phyloP scores from a whole-genome alignment of 208 protist species.

The Blastocrithidia nonstop region DNA sequence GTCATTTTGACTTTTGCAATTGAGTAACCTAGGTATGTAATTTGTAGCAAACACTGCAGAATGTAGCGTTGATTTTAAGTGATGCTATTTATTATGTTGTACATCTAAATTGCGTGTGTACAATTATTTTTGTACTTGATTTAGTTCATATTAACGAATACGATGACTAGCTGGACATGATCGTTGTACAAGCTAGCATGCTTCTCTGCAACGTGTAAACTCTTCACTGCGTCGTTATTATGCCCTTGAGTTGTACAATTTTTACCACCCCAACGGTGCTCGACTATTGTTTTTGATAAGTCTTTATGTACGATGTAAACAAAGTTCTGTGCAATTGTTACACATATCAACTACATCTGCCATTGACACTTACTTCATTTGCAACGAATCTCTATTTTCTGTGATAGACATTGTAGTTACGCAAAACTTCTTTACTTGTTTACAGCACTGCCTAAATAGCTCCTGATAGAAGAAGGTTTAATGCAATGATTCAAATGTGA shows the following conservation, averaged over 20 bases:
- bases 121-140: background rate
- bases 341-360: constrained; percentile 41
- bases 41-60: no score
- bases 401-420: constrained; percentile 10
- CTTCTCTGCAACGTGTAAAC: constrained; percentile 19
- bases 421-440: no score
- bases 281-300: constrained; percentile 43
- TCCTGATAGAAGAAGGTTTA: no score
- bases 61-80: no score
- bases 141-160: constrained; percentile 19
- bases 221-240: constrained; percentile 34
- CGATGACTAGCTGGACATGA: constrained; percentile 17
- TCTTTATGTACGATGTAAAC: constrained; percentile 29
- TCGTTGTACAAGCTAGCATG: constrained; percentile 18
- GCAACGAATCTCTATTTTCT: constrained; percentile 19
- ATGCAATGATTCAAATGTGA: no score
- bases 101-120: no score
- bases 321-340: constrained; percentile 33
- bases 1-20: no score
- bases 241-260: constrained; percentile 25
- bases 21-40: constrained; percentile 6
- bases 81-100: no score
- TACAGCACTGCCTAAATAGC: no score
- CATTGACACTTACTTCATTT: constrained; percentile 19
- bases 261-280: constrained; percentile 45